Base-by-base conservation (phyloP, 768 basidiomycete species). In the Trametes punicea region DNA sequence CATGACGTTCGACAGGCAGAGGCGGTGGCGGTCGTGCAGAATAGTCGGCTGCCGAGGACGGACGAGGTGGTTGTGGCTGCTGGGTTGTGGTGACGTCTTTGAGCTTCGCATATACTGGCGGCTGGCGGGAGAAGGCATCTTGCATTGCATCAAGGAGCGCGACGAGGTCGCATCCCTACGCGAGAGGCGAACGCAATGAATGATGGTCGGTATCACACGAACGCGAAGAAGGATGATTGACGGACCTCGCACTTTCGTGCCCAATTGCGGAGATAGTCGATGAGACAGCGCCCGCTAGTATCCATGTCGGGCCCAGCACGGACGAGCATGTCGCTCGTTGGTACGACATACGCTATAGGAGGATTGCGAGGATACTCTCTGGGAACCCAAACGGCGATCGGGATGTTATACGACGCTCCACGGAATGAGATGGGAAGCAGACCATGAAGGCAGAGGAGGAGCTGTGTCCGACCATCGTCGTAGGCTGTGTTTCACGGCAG, bases 381-480 rank as follows among this genome's bases (percentile, higher is more conserved):
- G 2, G 93, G 79, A 38, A 98, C 63, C 94, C 95, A 98, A 58
- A 96, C 63, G 11, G 89, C 84, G 64, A 99, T 72, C 3, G 97
- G 97, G 64, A 98, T 98, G 70, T 99, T 93, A 77, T 99, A 99
- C 2, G 87, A 77, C 0, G 83, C 73, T 1, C 77, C 72, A 46
- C 88, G 80, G 74, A 84, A 96, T 0, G 80, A 71, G 63, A 99
- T 97, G 4, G 93, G 94, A 1, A 99, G 77, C 4, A 98, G 81
- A 9, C 97, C 97, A 66, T 97, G 90, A 3, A 96, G 64, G 61
- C 92, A 93, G 54, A 98, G 84, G 25, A 99, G 81, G 16, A 98
- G 79, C 66, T 95, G 93, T 0, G 92, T 87, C 33, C 96, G 84
- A 44, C 97, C 97, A 62, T 97, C 93, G 70, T 99, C 93, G 73